These are phyloP conservation scores for Pythium dissotocum DNA, from an alignment of 352 stramenopile species.

Conservation along the genomic window DNA sequence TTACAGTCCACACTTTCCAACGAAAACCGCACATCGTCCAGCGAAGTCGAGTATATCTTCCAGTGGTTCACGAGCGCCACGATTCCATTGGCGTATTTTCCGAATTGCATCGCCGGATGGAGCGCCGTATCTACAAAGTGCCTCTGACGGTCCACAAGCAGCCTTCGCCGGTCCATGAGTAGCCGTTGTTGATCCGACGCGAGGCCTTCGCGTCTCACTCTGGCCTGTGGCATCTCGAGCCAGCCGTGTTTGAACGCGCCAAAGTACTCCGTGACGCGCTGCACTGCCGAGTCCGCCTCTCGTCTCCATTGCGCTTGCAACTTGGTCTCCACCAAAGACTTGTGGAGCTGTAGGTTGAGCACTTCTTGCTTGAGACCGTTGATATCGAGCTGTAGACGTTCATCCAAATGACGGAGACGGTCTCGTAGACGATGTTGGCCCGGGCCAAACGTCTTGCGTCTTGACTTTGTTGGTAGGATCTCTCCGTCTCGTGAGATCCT, in stretches of 20 bases:
- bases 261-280: slow-evolving; percentile 32
- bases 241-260: slow-evolving; percentile 27
- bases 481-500: background rate
- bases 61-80: slow-evolving; percentile 25
- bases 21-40: too few relatives aligned
- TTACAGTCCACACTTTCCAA: too few relatives aligned
- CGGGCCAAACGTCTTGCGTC: slow-evolving; percentile 14
- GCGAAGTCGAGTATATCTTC: slow-evolving; percentile 28
- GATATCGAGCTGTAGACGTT: slow-evolving; percentile 30
- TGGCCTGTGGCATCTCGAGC: background rate
- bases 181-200: too few relatives aligned
- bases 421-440: slow-evolving; percentile 26
- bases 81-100: slow-evolving; percentile 4
- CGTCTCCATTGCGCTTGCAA: background rate
- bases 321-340: slow-evolving; percentile 6
- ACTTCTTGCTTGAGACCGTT: slow-evolving; percentile 33
- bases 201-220: too few relatives aligned
- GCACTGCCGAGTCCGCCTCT: slow-evolving; percentile 6
- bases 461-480: background rate
- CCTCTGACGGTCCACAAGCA: slow-evolving; percentile 13
- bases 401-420: slow-evolving; percentile 27
- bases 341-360: slow-evolving; percentile 23
- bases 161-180: slow-evolving; percentile 7
- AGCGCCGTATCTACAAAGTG: slow-evolving; percentile 20
- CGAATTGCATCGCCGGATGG: slow-evolving; percentile 23